Conservation (phyloP, 2,329 filamentous ascomycete genomes). For the Monilinia polystroma region DNA sequence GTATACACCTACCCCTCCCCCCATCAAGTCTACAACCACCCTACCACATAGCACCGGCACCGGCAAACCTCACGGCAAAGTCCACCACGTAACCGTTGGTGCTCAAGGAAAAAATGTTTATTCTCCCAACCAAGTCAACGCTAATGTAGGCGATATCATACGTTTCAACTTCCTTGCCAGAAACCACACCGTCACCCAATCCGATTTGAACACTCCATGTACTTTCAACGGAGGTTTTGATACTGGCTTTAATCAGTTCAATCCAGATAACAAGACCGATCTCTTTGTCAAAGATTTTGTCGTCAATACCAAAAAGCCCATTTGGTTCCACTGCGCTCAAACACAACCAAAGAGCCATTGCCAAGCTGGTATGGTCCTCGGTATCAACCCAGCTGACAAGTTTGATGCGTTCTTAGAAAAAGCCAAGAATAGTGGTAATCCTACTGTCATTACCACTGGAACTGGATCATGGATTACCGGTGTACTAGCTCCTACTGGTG, state of each 20-base stretch:
- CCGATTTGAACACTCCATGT: conserved; percentile 64
- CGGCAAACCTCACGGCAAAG: not conserved
- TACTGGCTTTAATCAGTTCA: conserved; percentile 45
- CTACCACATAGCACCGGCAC: conserved; percentile 1
- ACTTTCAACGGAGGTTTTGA: conserved; percentile 61
- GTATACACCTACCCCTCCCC: not conserved
- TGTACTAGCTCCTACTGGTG: not conserved
- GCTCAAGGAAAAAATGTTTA: conserved; percentile 41
- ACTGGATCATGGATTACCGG: not conserved
- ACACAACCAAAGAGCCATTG: not conserved
- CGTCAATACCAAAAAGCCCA: not conserved
- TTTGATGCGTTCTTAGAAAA: conserved; percentile 10
- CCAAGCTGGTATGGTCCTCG: conserved; percentile 12
- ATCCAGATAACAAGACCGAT: not conserved
- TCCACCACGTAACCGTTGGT: conserved; percentile 9
- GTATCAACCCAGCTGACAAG: conserved; percentile 8
- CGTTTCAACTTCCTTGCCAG: conserved; percentile 67
- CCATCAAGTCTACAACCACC: not conserved
- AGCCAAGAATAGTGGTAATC: not conserved
- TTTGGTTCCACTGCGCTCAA: conserved; percentile 17
- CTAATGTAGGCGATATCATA: conserved; percentile 65
- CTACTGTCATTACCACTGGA: not conserved
- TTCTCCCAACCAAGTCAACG: conserved; percentile 57
- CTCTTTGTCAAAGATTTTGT: not conserved
- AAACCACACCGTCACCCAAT: conserved; percentile 74